Evolutionary conservation across 257 asterid genomes (phyloP).

Genomic region (Leptodermis oblonga): DNA sequence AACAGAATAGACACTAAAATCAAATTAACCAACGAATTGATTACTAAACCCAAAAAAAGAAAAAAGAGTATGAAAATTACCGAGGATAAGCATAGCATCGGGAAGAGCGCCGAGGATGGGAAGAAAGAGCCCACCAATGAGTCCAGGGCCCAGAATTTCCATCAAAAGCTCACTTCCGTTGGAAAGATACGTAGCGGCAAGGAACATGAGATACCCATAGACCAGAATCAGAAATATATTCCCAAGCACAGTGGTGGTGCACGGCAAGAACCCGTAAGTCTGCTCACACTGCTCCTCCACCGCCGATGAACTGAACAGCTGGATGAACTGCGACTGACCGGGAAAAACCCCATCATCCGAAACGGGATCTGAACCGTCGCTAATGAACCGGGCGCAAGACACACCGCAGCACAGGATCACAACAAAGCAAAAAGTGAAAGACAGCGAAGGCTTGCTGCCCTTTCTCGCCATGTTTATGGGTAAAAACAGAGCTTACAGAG

Average conservation of each 20-base stretch:
- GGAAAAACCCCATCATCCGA: conserved; percentile 48
- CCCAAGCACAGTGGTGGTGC: conserved; percentile 66
- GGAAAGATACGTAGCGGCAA: conserved; percentile 73
- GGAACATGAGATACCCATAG: conserved; percentile 79
- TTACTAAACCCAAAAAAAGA: no score
- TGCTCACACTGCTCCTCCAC: conserved; percentile 69
- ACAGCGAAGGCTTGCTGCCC: conserved; percentile 12
- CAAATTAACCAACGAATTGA: background rate
- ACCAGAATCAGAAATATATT: conserved; percentile 60
- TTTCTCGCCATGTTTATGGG: conserved; percentile 6
- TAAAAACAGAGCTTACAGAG: background rate
- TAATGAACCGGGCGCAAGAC: conserved; percentile 39
- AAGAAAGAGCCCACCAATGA: conserved; percentile 77
- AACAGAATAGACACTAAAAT: background rate
- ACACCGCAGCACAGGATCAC: conserved; percentile 43
- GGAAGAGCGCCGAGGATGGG: conserved; percentile 98
- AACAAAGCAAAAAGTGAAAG: conserved; percentile 24
- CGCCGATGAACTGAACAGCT: conserved; percentile 24
- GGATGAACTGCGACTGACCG: conserved; percentile 27
- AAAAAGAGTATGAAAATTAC: conserved; percentile 22
- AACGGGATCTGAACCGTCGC: conserved; percentile 44
- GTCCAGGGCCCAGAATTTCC: conserved; percentile 84
- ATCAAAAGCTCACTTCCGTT: conserved; percentile 83
- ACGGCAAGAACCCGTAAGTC: conserved; percentile 86
- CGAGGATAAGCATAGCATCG: conserved; percentile 87